These are phyloP conservation scores for Purpureocillium takamizusanense DNA, from an alignment of 2,329 filamentous ascomycete genomes.

Conservation along the genomic window DNA sequence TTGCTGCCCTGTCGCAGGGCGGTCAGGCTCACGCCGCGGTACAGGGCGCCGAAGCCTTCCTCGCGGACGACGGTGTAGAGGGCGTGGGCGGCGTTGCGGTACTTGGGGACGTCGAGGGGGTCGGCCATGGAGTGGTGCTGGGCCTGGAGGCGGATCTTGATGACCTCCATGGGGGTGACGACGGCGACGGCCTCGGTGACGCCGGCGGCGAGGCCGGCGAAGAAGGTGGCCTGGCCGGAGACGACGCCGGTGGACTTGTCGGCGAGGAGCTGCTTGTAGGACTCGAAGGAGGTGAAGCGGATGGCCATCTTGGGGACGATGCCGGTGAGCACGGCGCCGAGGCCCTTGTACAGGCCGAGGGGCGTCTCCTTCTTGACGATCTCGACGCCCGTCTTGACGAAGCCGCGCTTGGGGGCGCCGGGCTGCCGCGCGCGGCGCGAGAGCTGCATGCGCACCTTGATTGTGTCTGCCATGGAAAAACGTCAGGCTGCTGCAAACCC, in stretches of 20 bases:
- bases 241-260: conserved; percentile 58
- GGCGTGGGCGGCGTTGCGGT: conserved; percentile 81
- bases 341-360: conserved; percentile 89
- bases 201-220: conserved; percentile 80
- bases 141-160: conserved; percentile 97
- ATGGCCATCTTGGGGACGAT: conserved; percentile 99
- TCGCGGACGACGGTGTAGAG: conserved; percentile 85
- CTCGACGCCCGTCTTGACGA: conserved; percentile 74
- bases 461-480: too few species aligned
- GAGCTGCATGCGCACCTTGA: conserved; percentile 99
- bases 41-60: conserved; percentile 80
- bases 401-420: conserved; percentile 79
- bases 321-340: conserved; percentile 92
- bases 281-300: conserved; percentile 94
- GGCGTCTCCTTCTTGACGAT: conserved; percentile 88
- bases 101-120: conserved; percentile 91
- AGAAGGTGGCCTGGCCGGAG: conserved; percentile 59
- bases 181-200: conserved; percentile 94
- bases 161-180: conserved; percentile 97
- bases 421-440: conserved; percentile 76
- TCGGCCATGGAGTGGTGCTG: conserved; percentile 98
- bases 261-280: conserved; percentile 79
- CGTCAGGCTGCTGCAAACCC: too few species aligned
- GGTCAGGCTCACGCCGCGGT: conserved; percentile 88
- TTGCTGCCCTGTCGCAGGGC: conserved; percentile 92